Conservation (phyloP, 805 yeast genomes). For the Candida jianshihensis region DNA sequence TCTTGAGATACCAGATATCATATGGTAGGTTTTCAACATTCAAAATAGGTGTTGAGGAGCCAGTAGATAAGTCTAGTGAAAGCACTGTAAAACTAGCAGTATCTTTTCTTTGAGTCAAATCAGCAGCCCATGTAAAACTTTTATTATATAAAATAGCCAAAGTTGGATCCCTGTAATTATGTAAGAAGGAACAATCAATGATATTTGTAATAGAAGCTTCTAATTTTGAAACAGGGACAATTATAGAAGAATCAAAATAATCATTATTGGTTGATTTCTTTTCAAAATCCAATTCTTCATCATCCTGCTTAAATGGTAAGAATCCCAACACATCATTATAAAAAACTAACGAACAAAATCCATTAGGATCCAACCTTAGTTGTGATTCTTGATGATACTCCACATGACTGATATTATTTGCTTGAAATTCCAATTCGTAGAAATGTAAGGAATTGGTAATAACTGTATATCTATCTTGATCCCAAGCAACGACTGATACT, state of each 20-base stretch:
- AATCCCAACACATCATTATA: conserved; percentile 66
- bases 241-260: conserved; percentile 36
- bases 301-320: conserved; percentile 50
- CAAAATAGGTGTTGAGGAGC: conserved; percentile 57
- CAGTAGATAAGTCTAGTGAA: conserved; percentile 52
- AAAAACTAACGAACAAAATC: conserved; percentile 47
- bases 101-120: conserved; percentile 53
- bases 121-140: conserved; percentile 73
- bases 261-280: conserved; percentile 13
- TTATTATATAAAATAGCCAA: conserved; percentile 58
- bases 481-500: conserved; percentile 70
- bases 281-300: conserved; percentile 31
- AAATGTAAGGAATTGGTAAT: conserved; percentile 76
- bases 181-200: conserved; percentile 62
- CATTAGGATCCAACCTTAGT: conserved; percentile 46
- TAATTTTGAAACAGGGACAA: conserved; percentile 50
- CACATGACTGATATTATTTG: conserved; percentile 36
- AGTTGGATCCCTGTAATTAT: conserved; percentile 79
- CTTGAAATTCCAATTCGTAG: conserved; percentile 65
- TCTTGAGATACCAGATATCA: conserved; percentile 58
- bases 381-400: conserved; percentile 18
- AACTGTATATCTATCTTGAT: conserved; percentile 42
- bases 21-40: conserved; percentile 63
- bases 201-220: conserved; percentile 54
- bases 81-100: conserved; percentile 54